Evolutionary conservation across 441 rosid species (phyloP).

Genomic region (Jatropha podagrica): DNA sequence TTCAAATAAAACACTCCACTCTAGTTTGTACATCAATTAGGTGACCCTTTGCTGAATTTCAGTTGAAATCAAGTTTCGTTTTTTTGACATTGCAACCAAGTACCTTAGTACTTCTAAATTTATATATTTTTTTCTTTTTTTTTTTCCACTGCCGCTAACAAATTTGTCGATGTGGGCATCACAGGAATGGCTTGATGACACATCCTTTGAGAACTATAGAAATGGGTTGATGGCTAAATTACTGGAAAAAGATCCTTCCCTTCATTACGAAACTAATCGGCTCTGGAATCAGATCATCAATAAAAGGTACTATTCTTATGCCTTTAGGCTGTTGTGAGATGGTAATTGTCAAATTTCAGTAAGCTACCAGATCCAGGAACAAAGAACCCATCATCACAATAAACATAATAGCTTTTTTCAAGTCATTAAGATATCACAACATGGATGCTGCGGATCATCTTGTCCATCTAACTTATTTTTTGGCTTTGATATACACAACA

Average conservation of each 20-base stretch:
- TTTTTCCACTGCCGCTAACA: neutral
- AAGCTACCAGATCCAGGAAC: neutral
- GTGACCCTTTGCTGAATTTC: neutral
- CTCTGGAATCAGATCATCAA: slow-evolving; percentile 86
- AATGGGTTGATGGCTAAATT: slow-evolving; percentile 81
- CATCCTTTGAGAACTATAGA: slow-evolving; percentile 69
- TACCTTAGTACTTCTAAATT: neutral
- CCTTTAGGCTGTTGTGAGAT: slow-evolving; percentile 11
- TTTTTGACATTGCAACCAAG: neutral
- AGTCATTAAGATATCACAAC: neutral
- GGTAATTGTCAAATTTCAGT: neutral
- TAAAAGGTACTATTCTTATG: slow-evolving; percentile 57
- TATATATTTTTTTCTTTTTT: neutral
- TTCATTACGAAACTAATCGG: slow-evolving; percentile 73
- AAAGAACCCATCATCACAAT: neutral
- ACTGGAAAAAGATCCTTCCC: slow-evolving; percentile 90
- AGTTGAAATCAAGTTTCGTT: neutral
- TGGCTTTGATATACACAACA: neutral
- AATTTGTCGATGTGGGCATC: slow-evolving; percentile 11
- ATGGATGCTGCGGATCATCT: neutral
- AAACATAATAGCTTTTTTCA: neutral
- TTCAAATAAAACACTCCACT: neutral
- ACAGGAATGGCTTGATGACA: slow-evolving; percentile 77
- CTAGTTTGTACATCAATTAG: neutral
- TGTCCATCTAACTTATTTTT: neutral